Evolutionary conservation across 352 stramenopile genomes (phyloP), one percentile per base, ranked within the genome.

Genomic region (Globisporangium cylindrosporum): DNA sequence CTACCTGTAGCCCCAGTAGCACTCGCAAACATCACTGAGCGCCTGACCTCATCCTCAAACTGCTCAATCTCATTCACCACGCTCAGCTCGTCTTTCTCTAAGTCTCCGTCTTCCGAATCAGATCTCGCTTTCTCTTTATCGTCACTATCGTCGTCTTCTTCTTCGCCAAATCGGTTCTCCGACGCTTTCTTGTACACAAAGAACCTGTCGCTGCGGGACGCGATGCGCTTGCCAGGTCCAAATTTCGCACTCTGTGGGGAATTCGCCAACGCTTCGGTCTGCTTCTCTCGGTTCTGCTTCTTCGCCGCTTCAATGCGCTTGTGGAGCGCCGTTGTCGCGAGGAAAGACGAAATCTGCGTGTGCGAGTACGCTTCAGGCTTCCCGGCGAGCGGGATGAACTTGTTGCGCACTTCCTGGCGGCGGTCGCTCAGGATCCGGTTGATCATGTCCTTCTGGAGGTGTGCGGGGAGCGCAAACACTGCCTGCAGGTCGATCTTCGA

Each of bases 281-380:
- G 54, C 24, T 36, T 86, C 69, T 78, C 69, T 10, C 90, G 75
- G 1, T 74, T 77, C 57, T 89, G 87, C 67, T 90, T 77, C 34
- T 89, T 82, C 0, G 80, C 82, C 9, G 75, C 77, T 68, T 82
- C 78, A 34, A 96, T 86, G 10, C 79, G 78, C 36, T 93, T 81
- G 73, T 98, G 98, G 12, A 99, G 72, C 32, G 81, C 77, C 51
- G 85, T 97, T 0, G 84, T 95, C 58, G 92, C 90, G 29, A 99
- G 75, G 75, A 99, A 99, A 59, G 98, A 97, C 2, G 84, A 77
- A 36, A 99, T 84, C 69, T 99, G 97, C 20, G 89, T 94, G n/a
- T 88, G 77, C 22, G 96, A 99, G 81, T 99, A 99, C 38, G 90
- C 87, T 27, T 97, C 84, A 0, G 97, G 95, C 63, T 99, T 91